phyloP scores from a whole-genome alignment of 2,329 filamentous ascomycete genomes.

The Ophiostoma piceae region DNA sequence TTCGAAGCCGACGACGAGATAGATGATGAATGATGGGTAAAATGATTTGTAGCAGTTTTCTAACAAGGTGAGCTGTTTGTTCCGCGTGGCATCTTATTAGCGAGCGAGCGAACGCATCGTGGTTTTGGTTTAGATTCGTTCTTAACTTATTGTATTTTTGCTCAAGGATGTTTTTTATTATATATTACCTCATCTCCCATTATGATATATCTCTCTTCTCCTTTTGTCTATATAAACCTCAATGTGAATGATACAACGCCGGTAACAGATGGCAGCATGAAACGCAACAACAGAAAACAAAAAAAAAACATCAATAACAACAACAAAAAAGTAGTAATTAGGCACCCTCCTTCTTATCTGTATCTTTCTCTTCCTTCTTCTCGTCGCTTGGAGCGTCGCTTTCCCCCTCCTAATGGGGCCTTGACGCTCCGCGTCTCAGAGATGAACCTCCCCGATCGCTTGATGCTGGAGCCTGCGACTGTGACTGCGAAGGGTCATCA shows the following conservation, averaged over 20 bases:
- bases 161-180: background rate
- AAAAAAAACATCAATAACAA: background rate
- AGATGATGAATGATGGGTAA: background rate
- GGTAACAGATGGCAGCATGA: background rate
- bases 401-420: background rate
- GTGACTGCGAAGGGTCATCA: slow-evolving; percentile 7
- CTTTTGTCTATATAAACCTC: background rate
- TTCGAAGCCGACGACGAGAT: background rate
- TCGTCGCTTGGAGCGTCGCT: too few relatives aligned
- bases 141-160: background rate
- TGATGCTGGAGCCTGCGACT: background rate
- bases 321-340: background rate
- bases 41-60: too few relatives aligned
- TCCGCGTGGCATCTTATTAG: background rate
- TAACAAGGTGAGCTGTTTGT: too few relatives aligned
- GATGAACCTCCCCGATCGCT: background rate
- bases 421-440: background rate
- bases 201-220: background rate
- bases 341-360: background rate
- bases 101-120: background rate
- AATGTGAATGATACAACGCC: background rate
- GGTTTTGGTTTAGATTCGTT: background rate
- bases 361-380: background rate
- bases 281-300: background rate
- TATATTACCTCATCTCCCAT: background rate